Conservation (phyloP, 352 stramenopile genomes). For the Phytopythium helicoides region DNA sequence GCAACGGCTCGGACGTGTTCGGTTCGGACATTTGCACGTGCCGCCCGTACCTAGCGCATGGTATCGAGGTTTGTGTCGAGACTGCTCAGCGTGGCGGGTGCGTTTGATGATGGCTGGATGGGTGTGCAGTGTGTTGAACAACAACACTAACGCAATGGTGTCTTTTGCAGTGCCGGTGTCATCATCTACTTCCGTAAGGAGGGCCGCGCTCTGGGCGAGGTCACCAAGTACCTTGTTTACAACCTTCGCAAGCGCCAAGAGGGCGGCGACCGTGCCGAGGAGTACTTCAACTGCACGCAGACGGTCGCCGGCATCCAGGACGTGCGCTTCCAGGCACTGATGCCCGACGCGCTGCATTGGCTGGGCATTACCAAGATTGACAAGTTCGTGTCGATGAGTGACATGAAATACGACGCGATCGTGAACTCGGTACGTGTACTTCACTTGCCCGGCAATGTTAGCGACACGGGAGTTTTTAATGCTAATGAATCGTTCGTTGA, state of each 20-base stretch:
- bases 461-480: neutral
- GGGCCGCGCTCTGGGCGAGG: constrained; percentile 95
- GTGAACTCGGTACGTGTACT: constrained; percentile 84
- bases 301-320: constrained; percentile 97
- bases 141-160: constrained; percentile 2
- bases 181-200: constrained; percentile 99
- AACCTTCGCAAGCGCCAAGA: constrained; percentile 99
- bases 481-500: neutral
- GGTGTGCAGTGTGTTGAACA: too few relatives aligned
- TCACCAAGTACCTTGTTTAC: constrained; percentile 99
- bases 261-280: constrained; percentile 94
- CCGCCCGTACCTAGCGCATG: constrained; percentile 98
- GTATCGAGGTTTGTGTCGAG: constrained; percentile 98
- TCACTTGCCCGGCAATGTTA: neutral
- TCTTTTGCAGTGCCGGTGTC: constrained; percentile 79
- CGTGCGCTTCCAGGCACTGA: constrained; percentile 98
- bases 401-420: constrained; percentile 99
- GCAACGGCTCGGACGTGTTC: constrained; percentile 98
- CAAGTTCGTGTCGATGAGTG: constrained; percentile 97
- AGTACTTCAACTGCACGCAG: constrained; percentile 99
- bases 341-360: constrained; percentile 99
- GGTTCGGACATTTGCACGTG: constrained; percentile 99
- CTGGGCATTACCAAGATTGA: constrained; percentile 94
- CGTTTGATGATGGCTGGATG: neutral
- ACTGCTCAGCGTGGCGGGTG: constrained; percentile 96